Percentiles rank a stretch among this genome's conserved stretches.
Conservation (phyloP, 2,329 filamentous ascomycete species). For the Incumbomyces lentus region DNA sequence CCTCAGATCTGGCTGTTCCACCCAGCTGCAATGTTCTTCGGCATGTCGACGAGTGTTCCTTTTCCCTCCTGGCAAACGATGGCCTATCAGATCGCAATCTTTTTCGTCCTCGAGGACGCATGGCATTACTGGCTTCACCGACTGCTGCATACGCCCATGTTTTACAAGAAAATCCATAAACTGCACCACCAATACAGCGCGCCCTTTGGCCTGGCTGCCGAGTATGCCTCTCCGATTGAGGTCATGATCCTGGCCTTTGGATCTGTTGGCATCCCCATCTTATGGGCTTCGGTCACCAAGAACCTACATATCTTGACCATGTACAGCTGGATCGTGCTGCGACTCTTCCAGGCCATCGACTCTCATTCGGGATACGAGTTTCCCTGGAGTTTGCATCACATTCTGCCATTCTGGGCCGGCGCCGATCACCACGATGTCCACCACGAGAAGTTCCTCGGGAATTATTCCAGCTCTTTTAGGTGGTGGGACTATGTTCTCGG, state of each 20-base stretch:
- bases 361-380: constrained; percentile 97
- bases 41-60: constrained; percentile 76
- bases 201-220: constrained; percentile 88
- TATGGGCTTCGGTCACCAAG: constrained; percentile 72
- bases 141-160: constrained; percentile 80
- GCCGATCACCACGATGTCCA: constrained; percentile 94
- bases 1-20: constrained; percentile 84
- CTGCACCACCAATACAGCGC: constrained; percentile 98
- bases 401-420: constrained; percentile 95
- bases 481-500: constrained; percentile 97
- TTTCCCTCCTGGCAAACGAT: constrained; percentile 83
- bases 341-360: constrained; percentile 95
- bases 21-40: constrained; percentile 85
- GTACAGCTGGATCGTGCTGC: constrained; percentile 90
- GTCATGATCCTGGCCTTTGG: constrained; percentile 89
- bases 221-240: constrained; percentile 96
- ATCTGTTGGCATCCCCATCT: constrained; percentile 68
- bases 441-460: constrained; percentile 97
- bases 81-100: constrained; percentile 79
- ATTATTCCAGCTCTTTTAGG: constrained; percentile 94
- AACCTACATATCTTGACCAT: constrained; percentile 94
- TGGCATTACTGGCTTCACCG: constrained; percentile 99
- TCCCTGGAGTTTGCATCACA: constrained; percentile 90
- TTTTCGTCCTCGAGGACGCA: constrained; percentile 91
- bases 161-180: constrained; percentile 97